These are phyloP conservation scores for Thermomyces lanuginosus DNA, from an alignment of 2,329 filamentous ascomycete species.

Conservation along the genomic window DNA sequence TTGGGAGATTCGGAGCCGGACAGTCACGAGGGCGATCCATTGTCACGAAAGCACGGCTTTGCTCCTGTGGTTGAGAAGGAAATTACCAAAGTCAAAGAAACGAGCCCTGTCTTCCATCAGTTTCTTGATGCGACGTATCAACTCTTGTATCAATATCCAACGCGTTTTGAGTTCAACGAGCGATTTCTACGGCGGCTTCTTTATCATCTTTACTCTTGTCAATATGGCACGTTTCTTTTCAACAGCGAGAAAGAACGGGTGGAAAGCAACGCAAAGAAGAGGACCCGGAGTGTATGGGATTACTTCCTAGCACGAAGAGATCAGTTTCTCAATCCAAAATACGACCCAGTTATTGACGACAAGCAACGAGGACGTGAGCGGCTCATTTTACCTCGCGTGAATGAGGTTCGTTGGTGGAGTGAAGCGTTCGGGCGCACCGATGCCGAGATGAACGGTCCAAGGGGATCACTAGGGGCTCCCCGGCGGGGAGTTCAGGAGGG, in stretches of 20 bases:
- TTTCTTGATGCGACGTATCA: conserved; percentile 93
- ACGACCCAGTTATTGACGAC: conserved; percentile 60
- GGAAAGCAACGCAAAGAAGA: conserved; percentile 50
- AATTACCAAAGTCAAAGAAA: conserved; percentile 65
- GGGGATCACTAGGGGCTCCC: conserved; percentile 29
- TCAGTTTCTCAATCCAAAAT: conserved; percentile 71
- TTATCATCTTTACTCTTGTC: conserved; percentile 88
- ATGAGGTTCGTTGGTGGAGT: conserved; percentile 84
- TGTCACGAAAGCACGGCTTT: conserved; percentile 20
- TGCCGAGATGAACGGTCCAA: conserved; percentile 73
- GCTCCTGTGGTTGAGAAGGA: conserved; percentile 39
- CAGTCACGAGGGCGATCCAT: conserved; percentile 32
- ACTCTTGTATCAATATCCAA: conserved; percentile 67
- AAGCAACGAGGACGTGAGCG: conserved; percentile 63
- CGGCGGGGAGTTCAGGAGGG: too few relatives aligned
- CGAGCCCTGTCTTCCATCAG: conserved; percentile 92
- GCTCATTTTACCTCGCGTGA: conserved; percentile 61
- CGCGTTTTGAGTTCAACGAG: conserved; percentile 90
- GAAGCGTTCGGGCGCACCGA: conserved; percentile 74
- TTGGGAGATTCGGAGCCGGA: conserved; percentile 46
- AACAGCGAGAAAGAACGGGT: conserved; percentile 83
- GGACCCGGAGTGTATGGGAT: conserved; percentile 81
- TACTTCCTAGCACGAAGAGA: conserved; percentile 71
- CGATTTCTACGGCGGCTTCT: conserved; percentile 75
- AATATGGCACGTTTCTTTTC: conserved; percentile 92